Conservation (phyloP, 2,329 filamentous ascomycete species). For the Fusarium sp. region DNA sequence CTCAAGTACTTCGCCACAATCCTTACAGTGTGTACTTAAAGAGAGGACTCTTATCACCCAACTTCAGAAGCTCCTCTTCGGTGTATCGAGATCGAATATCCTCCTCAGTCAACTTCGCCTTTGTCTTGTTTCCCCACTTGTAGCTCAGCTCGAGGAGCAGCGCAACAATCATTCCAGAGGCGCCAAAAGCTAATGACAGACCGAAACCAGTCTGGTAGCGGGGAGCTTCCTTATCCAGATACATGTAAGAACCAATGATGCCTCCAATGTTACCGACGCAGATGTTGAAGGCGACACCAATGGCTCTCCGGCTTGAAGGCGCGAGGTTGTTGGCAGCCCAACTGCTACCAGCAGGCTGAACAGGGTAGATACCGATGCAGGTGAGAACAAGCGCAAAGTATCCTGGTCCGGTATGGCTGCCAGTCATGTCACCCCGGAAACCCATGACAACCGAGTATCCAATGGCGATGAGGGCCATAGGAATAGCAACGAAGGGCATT, state of each 20-base stretch:
- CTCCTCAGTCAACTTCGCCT: conserved; percentile 39
- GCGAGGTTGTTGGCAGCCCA: conserved; percentile 57
- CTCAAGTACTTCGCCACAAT: not conserved
- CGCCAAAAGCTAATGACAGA: conserved; percentile 46
- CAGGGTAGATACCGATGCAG: not conserved
- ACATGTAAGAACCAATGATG: conserved; percentile 53
- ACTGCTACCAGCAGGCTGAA: not conserved
- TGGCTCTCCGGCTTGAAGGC: conserved; percentile 47
- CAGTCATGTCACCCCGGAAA: not conserved
- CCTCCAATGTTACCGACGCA: conserved; percentile 50
- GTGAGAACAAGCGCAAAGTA: not conserved
- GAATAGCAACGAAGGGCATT: not conserved
- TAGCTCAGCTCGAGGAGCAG: conserved; percentile 45
- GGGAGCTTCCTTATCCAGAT: conserved; percentile 47
- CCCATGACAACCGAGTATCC: not conserved
- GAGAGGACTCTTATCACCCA: not conserved
- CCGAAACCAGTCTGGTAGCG: conserved; percentile 51
- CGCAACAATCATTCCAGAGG: conserved; percentile 42
- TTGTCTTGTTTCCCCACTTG: conserved; percentile 41
- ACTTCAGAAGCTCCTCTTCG: not conserved
- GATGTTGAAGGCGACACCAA: conserved; percentile 49
- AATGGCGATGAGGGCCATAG: not conserved
- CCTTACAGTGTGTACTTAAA: not conserved
- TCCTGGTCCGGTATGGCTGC: not conserved
- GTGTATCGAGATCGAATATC: conserved; percentile 23